phyloP scores from a whole-genome alignment of 2,329 filamentous ascomycete species.

The Colletotrichum aenigma region DNA sequence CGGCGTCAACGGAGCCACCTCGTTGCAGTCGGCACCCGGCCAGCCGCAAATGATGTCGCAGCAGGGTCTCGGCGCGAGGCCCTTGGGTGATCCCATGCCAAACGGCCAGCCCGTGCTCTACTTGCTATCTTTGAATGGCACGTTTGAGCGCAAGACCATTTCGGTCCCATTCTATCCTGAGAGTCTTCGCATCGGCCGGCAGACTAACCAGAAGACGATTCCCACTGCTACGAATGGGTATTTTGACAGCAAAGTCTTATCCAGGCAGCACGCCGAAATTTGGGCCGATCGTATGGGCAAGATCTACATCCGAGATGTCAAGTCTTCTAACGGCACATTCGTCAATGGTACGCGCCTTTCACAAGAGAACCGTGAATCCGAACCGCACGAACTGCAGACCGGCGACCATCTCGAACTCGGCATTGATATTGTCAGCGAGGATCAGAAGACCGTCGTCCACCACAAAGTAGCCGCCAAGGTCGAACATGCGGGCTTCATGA shows the following conservation, averaged over 20 bases:
- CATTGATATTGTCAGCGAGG: constrained; percentile 98
- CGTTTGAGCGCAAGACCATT: constrained; percentile 97
- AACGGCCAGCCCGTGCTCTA: constrained; percentile 79
- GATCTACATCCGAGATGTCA: constrained; percentile 95
- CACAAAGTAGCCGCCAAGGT: constrained; percentile 98
- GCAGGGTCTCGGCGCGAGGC: constrained; percentile 60
- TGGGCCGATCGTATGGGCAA: constrained; percentile 88
- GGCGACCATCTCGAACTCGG: constrained; percentile 92
- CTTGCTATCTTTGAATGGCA: constrained; percentile 89
- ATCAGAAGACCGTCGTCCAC: constrained; percentile 97
- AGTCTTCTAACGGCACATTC: constrained; percentile 98
- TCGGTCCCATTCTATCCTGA: constrained; percentile 93
- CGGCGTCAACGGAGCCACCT: constrained; percentile 28
- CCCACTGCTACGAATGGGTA: constrained; percentile 91
- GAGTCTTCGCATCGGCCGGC: constrained; percentile 89
- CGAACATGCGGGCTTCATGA: constrained; percentile 88
- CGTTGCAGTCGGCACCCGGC: constrained; percentile 42
- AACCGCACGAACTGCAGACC: constrained; percentile 90
- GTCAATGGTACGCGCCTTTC: constrained; percentile 92
- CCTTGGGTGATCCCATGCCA: constrained; percentile 66
- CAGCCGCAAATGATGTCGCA: constrained; percentile 43
- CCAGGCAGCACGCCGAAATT: constrained; percentile 93
- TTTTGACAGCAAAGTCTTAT: constrained; percentile 98
- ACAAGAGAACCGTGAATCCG: constrained; percentile 93
- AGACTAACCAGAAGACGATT: constrained; percentile 95